These are phyloP conservation scores for Aureobasidium vineae DNA, from an alignment of 2,329 filamentous ascomycete species.

Conservation along the genomic window DNA sequence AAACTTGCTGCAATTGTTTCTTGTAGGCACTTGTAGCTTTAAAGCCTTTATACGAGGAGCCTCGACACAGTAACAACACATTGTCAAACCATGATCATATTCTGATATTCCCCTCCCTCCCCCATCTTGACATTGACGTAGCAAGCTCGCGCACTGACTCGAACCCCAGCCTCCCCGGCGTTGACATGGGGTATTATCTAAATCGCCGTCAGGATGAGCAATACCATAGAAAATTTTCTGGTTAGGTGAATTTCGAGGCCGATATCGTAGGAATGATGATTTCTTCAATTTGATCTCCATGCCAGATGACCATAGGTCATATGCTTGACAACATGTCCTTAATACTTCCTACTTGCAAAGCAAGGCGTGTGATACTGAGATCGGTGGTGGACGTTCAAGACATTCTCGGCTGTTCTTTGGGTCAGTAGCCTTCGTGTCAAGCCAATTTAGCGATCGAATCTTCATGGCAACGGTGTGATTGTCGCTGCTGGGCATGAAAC, in stretches of 20 bases:
- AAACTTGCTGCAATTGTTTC: not conserved
- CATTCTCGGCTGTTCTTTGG: no score
- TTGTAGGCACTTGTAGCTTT: not conserved
- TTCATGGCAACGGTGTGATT: no score
- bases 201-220: constrained; percentile 24
- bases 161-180: constrained; percentile 20
- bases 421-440: no score
- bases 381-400: no score
- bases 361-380: no score
- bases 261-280: constrained; percentile 3
- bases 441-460: no score
- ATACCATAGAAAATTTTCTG: constrained; percentile 19
- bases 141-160: constrained; percentile 15
- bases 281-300: not conserved
- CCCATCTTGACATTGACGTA: not conserved
- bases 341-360: no score
- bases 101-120: not conserved
- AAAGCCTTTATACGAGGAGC: not conserved
- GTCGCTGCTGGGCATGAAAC: no score
- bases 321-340: not conserved
- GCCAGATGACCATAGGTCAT: not conserved
- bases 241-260: not conserved
- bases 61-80: not conserved
- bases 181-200: constrained; percentile 25
- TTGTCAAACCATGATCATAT: not conserved